Conservation (phyloP, 306 rosid genomes). For the Quercus engelmannii region DNA sequence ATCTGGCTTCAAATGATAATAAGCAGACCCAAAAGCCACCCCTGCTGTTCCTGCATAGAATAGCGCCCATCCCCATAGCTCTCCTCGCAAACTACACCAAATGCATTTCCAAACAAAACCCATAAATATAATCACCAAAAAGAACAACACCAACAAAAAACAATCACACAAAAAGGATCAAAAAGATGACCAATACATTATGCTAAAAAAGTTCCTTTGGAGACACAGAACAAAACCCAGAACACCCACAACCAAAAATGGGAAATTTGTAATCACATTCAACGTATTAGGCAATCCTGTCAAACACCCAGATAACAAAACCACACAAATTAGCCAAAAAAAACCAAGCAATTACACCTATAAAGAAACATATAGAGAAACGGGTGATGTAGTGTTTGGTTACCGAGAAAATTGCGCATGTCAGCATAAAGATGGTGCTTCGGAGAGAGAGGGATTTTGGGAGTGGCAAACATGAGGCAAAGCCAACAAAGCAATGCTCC, state of each 20-base stretch:
- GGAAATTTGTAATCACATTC: conserved; percentile 71
- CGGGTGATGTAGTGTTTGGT: background rate
- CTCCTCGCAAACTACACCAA: conserved; percentile 29
- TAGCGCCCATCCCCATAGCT: conserved; percentile 40
- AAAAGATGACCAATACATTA: conserved; percentile 33
- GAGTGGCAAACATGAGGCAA: conserved; percentile 37
- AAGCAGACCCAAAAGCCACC: conserved; percentile 40
- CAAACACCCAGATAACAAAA: conserved; percentile 28
- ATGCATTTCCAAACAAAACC: conserved; percentile 8
- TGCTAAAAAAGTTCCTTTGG: conserved; percentile 45
- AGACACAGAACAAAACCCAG: conserved; percentile 56
- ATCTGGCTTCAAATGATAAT: conserved; percentile 36
- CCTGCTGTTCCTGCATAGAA: conserved; percentile 26
- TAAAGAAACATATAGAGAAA: background rate
- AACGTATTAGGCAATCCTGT: conserved; percentile 68
- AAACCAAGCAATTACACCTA: conserved; percentile 1
- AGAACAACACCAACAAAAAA: background rate
- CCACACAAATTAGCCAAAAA: background rate
- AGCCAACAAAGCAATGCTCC: conserved; percentile 36
- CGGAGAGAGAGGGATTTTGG: conserved; percentile 51
- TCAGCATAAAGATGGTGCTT: conserved; percentile 47
- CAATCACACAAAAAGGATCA: background rate
- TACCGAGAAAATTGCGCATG: conserved; percentile 69
- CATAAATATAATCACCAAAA: conserved; percentile 30
- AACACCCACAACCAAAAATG: conserved; percentile 67